Percentiles rank a stretch among this genome's conserved stretches.
phyloP scores from a whole-genome alignment of 2,329 filamentous ascomycete species.

The Paecilomyces variotii region DNA sequence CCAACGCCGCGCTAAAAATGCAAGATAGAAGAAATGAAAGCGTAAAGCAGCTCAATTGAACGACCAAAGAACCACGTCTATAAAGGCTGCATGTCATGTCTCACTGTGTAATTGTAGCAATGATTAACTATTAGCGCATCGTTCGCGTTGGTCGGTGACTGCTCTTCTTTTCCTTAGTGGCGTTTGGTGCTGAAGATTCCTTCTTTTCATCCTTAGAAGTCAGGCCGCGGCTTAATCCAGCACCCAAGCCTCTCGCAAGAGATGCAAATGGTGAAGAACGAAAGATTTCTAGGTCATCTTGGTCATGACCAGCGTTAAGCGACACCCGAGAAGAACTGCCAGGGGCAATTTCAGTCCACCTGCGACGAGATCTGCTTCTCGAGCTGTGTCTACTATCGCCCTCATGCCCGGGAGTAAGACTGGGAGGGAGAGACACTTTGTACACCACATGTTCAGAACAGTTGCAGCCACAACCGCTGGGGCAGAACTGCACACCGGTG shows the following conservation, averaged over 20 bases:
- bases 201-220: conserved; percentile 23
- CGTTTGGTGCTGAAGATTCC: conserved; percentile 13
- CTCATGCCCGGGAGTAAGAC: conserved; percentile 2
- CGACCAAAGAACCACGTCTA: background rate
- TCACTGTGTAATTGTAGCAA: background rate
- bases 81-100: background rate
- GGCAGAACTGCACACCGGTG: conserved; percentile 25
- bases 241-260: conserved; percentile 34
- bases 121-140: background rate
- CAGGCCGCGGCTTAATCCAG: conserved; percentile 34
- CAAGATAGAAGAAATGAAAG: background rate
- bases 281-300: conserved; percentile 29
- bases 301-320: conserved; percentile 14
- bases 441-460: conserved; percentile 33
- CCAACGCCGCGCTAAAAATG: conserved; percentile 1
- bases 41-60: background rate
- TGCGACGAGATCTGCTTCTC: background rate
- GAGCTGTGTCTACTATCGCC: background rate
- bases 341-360: background rate
- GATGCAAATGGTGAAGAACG: conserved; percentile 31
- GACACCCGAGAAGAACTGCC: background rate
- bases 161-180: conserved; percentile 3
- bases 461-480: conserved; percentile 41
- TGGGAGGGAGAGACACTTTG: conserved; percentile 23
- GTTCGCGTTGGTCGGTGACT: conserved; percentile 7